Evolutionary conservation across 192 early-diverging fungal species (phyloP).

Genomic region (Backusella tarrabulga): DNA sequence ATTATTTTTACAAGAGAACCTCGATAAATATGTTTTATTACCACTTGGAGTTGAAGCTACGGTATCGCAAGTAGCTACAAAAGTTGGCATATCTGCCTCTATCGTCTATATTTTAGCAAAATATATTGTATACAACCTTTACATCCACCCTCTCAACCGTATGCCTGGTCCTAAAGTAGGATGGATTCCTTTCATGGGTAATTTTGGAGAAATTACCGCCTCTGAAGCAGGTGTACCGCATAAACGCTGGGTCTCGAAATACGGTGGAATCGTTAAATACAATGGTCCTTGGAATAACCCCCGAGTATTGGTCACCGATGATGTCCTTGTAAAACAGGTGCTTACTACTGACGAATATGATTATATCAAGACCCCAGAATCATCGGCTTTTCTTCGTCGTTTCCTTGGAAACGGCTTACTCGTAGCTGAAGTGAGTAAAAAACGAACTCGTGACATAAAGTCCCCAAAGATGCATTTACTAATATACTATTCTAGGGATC

Average conservation of each 20-base stretch:
- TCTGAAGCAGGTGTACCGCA: slow-evolving; percentile 47
- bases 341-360: slow-evolving; percentile 44
- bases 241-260: slow-evolving; percentile 44
- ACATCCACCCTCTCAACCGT: slow-evolving; percentile 36
- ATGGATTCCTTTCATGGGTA: slow-evolving; percentile 43
- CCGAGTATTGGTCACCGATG: slow-evolving; percentile 46
- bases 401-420: slow-evolving; percentile 50
- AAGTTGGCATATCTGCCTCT: background rate
- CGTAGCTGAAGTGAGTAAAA: slow-evolving; percentile 40
- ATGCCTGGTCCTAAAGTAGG: slow-evolving; percentile 51
- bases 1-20: background rate
- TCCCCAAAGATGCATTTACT: background rate
- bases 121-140: slow-evolving; percentile 38
- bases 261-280: slow-evolving; percentile 51
- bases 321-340: slow-evolving; percentile 44
- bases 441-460: background rate
- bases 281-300: slow-evolving; percentile 40
- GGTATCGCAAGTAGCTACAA: background rate
- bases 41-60: slow-evolving; percentile 7
- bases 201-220: slow-evolving; percentile 41
- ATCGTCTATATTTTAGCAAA: slow-evolving; percentile 37
- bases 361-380: slow-evolving; percentile 39
- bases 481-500: slow-evolving; percentile 31
- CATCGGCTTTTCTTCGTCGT: slow-evolving; percentile 25
- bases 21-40: slow-evolving; percentile 1